Conservation (phyloP, 352 stramenopile genomes). For the Phytophthora sp. region DNA sequence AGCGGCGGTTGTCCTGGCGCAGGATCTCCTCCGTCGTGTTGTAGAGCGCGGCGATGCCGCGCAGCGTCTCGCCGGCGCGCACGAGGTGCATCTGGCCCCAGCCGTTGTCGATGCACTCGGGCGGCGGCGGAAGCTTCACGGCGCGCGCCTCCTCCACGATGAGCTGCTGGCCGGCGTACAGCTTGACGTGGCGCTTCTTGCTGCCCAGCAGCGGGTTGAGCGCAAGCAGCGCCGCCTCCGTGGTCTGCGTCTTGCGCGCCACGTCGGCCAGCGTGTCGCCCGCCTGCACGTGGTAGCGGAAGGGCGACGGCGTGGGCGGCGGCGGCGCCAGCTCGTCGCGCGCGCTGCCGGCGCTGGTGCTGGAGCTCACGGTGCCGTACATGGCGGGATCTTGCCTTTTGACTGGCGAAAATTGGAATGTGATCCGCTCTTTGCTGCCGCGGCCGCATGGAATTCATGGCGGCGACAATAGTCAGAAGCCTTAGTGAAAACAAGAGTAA, state of each 20-base stretch:
- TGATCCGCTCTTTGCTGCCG: neutral
- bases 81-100: conserved; percentile 89
- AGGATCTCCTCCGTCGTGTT: conserved; percentile 84
- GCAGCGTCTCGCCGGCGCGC: conserved; percentile 67
- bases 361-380: conserved; percentile 58
- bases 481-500: neutral
- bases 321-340: conserved; percentile 36
- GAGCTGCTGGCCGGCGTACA: conserved; percentile 80
- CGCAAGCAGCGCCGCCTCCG: conserved; percentile 53
- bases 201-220: conserved; percentile 72
- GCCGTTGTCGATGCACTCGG: conserved; percentile 82
- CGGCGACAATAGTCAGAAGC: neutral
- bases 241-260: conserved; percentile 70
- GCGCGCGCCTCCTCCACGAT: conserved; percentile 71
- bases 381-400: conserved; percentile 31
- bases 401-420: conserved; percentile 18
- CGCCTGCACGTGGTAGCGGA: conserved; percentile 74
- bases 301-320: conserved; percentile 51
- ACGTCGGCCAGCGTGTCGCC: conserved; percentile 72
- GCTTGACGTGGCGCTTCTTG: conserved; percentile 53
- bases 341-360: conserved; percentile 26
- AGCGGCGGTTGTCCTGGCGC: conserved; percentile 80
- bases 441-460: neutral
- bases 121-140: conserved; percentile 74
- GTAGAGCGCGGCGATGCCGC: conserved; percentile 74